These are phyloP conservation scores for Agapanthus africanus DNA, from an alignment of 106 monocot species.

Conservation along the genomic window DNA sequence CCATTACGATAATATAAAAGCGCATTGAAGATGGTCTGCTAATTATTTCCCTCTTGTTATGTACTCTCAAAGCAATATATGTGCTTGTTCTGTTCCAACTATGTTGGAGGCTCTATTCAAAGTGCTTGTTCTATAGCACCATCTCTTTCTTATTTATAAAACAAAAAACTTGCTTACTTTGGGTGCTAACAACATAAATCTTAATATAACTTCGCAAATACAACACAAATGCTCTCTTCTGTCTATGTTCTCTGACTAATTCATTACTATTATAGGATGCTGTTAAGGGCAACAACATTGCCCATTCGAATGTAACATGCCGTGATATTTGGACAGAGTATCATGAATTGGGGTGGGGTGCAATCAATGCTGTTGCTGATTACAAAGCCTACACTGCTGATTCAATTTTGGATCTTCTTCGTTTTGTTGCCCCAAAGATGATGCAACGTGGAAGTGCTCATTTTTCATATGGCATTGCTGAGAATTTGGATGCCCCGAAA, in stretches of 20 bases:
- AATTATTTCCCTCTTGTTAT: too few species aligned
- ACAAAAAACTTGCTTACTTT: too few species aligned
- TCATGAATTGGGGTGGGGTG: conserved; percentile 76
- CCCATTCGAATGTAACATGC: conserved; percentile 62
- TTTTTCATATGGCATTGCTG: conserved; percentile 96
- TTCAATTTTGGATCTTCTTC: conserved; percentile 80
- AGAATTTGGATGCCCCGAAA: conserved; percentile 41
- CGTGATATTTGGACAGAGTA: conserved; percentile 93
- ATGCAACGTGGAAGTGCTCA: conserved; percentile 93
- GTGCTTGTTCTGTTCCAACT: too few species aligned
- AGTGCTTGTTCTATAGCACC: too few species aligned
- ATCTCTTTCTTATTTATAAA: too few species aligned
- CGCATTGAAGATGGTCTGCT: too few species aligned
- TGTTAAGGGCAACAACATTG: conserved; percentile 59
- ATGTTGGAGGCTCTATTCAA: too few species aligned
- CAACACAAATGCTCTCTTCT: not conserved
- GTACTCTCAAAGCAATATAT: too few species aligned
- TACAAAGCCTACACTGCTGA: conserved; percentile 68
- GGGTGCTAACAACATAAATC: too few species aligned
- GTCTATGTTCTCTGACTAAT: conserved; percentile 1
- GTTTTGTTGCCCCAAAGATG: conserved; percentile 98
- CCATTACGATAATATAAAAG: too few species aligned
- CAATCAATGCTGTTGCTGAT: conserved; percentile 81
- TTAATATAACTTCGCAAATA: too few species aligned
- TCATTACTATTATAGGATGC: conserved; percentile 46